Evolutionary conservation across 306 rosid genomes (phyloP), one percentile per base, ranked within the genome.

Genomic region (Cicer arietinum): DNA sequence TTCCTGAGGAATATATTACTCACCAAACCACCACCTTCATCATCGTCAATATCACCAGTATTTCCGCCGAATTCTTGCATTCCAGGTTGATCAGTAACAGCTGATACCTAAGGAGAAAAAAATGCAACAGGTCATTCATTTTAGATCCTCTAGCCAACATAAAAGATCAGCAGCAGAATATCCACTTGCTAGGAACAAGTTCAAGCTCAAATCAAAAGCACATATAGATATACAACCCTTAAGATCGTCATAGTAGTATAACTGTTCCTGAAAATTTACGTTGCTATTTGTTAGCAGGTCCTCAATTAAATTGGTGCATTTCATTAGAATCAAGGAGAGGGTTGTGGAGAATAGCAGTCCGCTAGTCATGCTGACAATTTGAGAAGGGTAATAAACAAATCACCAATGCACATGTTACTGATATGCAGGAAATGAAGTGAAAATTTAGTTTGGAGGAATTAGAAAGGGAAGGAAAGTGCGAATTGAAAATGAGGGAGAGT

Each of bases 11-110:
- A 73, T 48, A 71, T 45, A 80, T 77, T 75, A 81, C 87, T 88
- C 51, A 93, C 98, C 96, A 92, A 77, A 85, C 97, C 92, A 59
- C 91, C 95, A 8, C 93, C 96, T 64, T 90, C 99, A 18, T 92
- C 98, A 22, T 94, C 98, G 70, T 94, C 99, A 77, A 94, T 86
- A 87, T 94, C 99, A 79, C 88, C 95, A 75, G 91, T 75, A 84
- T 81, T 94, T 60, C 86, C 95, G 61, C 93, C 99, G 61, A 83
- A 52, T 67, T 94, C 99, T 88, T 74, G 93, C 85, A 85, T 75
- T 82, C 90, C 97, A 14, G 76, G 62, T 83, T 92, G 97, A 84
- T 94, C 99, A 52, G 92, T 90, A 74, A 94, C 87, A 74, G 91
- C 90, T 2, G 97, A 92, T 50, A 94, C 99, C 99, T 94, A 72